Evolutionary conservation across 176 grass and related monocot species (phyloP), one percentile per base, ranked within the genome.

Genomic region (Carex littledalei): DNA sequence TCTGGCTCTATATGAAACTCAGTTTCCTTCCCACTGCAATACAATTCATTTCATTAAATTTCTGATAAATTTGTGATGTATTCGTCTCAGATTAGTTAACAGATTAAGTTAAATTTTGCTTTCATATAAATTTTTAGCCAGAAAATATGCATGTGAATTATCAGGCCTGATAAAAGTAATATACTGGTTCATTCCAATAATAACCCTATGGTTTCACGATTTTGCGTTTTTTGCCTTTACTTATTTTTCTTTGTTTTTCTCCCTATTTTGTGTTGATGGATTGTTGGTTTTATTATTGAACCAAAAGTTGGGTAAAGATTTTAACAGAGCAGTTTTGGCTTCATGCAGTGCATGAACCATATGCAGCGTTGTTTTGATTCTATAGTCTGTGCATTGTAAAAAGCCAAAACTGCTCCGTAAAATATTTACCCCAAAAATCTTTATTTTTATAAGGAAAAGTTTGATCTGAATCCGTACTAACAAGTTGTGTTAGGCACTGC

Each of bases 1-100:
- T 98, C 91, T 0, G 93, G 93, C 45, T 98, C 96, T 1, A 95
- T 98, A 11, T 78, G 90, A 49, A 98, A 95, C 71, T 98, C 95
- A 0, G 93, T 92, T 55, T 95, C 93, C 75, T 91, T 94, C 65
- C 96, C 96, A 84, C 96, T 99, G 69, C 81, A 79, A 85, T 73
- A 63, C 67, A 87, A 41, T 77, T 29, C 5, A 76, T 76, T 53
- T 18, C 35, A 71, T 71, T 43, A 71, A 65, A 65, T 31, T 65
- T 24, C 62, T 65, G 0, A 37, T 70, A 70, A 34, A 39, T 24
- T 65, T 47, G 45, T 47, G 45, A 47, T 47, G 45, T 47, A 9
- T 9, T 10, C 9, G 8, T 2, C 45, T 47, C 45, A 47, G 45
- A 47, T 47, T 47, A 47, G 8, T 10, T 47, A 47, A 47, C 45